Conservation (phyloP, 441 rosid species). For the Capsella rubella region DNA sequence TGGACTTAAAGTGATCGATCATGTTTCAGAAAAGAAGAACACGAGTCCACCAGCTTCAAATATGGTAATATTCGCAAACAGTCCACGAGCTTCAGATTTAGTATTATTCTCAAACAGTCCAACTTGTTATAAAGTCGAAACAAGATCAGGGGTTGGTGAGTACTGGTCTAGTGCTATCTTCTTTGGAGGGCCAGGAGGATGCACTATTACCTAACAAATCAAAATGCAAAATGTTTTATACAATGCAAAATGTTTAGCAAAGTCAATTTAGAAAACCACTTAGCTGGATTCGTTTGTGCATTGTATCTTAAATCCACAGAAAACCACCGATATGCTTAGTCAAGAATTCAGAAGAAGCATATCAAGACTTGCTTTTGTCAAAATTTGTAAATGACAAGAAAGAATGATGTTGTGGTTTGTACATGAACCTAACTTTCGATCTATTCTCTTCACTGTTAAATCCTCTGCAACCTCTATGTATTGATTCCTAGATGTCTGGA, state of each 20-base stretch:
- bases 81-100: neutral
- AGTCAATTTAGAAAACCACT: no score
- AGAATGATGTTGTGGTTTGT: neutral
- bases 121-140: conserved; percentile 9
- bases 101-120: no score
- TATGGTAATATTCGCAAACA: neutral
- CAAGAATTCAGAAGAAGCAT: neutral
- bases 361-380: neutral
- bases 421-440: conserved; percentile 6
- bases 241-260: neutral
- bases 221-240: neutral
- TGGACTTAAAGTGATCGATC: conserved; percentile 13
- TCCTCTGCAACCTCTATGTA: conserved; percentile 20
- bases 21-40: neutral
- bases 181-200: conserved; percentile 34
- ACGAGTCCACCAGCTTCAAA: neutral
- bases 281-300: neutral
- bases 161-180: conserved; percentile 19
- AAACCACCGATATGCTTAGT: conserved; percentile 15
- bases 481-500: neutral
- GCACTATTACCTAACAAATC: neutral
- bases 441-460: neutral
- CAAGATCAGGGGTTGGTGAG: neutral
- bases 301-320: neutral
- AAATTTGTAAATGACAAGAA: neutral